phyloP scores from a whole-genome alignment of 2,329 filamentous ascomycete genomes.

The Phoma sp. region DNA sequence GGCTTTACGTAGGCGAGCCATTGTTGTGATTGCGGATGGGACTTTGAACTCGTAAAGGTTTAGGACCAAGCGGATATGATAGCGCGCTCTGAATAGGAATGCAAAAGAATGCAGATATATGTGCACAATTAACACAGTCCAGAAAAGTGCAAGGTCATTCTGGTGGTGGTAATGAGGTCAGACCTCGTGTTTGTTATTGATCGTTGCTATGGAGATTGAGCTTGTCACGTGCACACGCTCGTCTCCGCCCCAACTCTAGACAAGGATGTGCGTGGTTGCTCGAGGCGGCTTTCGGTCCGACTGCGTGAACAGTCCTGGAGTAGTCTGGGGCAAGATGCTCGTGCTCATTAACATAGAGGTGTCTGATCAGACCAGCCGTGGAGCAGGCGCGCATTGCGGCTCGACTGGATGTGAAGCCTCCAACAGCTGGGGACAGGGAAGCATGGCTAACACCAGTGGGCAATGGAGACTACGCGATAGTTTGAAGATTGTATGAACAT shows the following conservation, averaged over 20 bases:
- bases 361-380: not conserved
- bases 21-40: constrained; percentile 14
- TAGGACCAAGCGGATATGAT: not conserved
- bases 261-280: not conserved
- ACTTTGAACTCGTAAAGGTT: not conserved
- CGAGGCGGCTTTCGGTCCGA: not conserved
- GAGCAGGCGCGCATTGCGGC: no score
- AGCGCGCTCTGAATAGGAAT: not conserved
- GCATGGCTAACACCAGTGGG: not conserved
- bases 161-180: constrained; percentile 17
- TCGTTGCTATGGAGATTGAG: constrained; percentile 4
- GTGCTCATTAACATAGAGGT: not conserved
- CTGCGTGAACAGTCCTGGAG: not conserved
- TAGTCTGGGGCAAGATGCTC: not conserved
- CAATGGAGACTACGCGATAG: no score
- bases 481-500: constrained; percentile 1
- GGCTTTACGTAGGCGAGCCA: constrained; percentile 47
- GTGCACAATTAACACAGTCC: not conserved
- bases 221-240: constrained; percentile 5
- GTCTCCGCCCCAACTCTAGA: not conserved
- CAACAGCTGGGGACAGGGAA: not conserved
- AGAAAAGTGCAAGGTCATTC: constrained; percentile 1
- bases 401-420: no score
- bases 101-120: not conserved
- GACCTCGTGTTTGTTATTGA: constrained; percentile 7